Percentiles rank a stretch among this genome's conserved stretches.
phyloP scores from a whole-genome alignment of 192 early-diverging fungal species.

The Coemansia sp. region DNA sequence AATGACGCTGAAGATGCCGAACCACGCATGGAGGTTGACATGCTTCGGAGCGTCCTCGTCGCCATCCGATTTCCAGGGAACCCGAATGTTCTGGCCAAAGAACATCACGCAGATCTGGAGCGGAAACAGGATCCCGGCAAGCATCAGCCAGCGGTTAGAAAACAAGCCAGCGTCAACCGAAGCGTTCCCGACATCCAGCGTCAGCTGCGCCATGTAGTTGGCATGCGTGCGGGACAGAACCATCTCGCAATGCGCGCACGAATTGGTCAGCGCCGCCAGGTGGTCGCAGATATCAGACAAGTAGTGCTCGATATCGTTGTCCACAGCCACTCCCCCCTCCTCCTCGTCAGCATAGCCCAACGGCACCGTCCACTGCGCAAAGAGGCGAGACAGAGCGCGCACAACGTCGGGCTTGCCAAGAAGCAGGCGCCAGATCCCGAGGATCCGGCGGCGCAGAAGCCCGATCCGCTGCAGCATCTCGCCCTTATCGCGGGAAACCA shows the following conservation, averaged over 20 bases:
- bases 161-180: conserved; percentile 46
- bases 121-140: conserved; percentile 51
- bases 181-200: conserved; percentile 65
- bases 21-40: conserved; percentile 44
- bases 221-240: conserved; percentile 72
- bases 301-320: conserved; percentile 15
- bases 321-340: too few relatives aligned
- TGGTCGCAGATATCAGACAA: conserved; percentile 56
- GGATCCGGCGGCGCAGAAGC: conserved; percentile 68
- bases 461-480: conserved; percentile 81
- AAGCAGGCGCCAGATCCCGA: conserved; percentile 66
- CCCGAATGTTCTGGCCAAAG: conserved; percentile 68
- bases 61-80: conserved; percentile 56
- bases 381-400: conserved; percentile 64
- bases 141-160: conserved; percentile 26
- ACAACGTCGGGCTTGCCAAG: conserved; percentile 71
- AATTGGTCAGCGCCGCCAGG: conserved; percentile 68
- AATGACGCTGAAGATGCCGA: conserved; percentile 57
- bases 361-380: conserved; percentile 23
- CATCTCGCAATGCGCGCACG: conserved; percentile 71
- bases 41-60: conserved; percentile 38
- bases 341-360: too few relatives aligned
- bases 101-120: conserved; percentile 65
- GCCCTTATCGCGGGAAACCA: conserved; percentile 43
- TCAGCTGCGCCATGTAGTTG: conserved; percentile 82